phyloP scores from a whole-genome alignment of 164 flowering plant genomes.

The Vitis vinifera region DNA sequence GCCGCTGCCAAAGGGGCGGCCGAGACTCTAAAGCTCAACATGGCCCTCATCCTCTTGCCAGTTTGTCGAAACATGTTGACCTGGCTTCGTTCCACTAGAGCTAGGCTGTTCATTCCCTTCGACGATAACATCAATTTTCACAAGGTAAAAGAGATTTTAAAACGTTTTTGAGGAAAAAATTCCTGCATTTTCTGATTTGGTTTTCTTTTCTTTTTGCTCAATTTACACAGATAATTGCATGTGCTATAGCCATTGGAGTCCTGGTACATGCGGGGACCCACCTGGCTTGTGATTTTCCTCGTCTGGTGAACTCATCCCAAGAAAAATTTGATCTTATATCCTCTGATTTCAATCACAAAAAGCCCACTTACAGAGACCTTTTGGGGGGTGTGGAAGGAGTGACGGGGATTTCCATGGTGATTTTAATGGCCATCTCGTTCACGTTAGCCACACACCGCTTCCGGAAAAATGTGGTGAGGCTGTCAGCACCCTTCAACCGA shows the following conservation, averaged over 20 bases:
- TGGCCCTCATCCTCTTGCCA: slow-evolving; percentile 87
- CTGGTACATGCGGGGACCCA: slow-evolving; percentile 76
- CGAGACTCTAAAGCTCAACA: slow-evolving; percentile 92
- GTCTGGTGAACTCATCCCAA: slow-evolving; percentile 47
- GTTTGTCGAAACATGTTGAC: slow-evolving; percentile 89
- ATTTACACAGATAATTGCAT: slow-evolving; percentile 67
- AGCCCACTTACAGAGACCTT: slow-evolving; percentile 58
- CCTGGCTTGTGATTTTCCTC: slow-evolving; percentile 83
- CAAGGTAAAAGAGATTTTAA: slow-evolving; percentile 48
- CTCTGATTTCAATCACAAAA: slow-evolving; percentile 51
- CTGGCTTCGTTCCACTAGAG: slow-evolving; percentile 87
- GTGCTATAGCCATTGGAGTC: slow-evolving; percentile 58
- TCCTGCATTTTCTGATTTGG: neutral
- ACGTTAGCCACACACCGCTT: slow-evolving; percentile 66
- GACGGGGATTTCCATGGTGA: slow-evolving; percentile 80
- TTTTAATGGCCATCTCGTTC: slow-evolving; percentile 66
- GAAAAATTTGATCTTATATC: slow-evolving; percentile 54
- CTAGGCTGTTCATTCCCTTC: slow-evolving; percentile 71
- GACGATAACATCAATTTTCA: slow-evolving; percentile 94
- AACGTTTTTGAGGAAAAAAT: neutral
- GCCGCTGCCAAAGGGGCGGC: slow-evolving; percentile 94
- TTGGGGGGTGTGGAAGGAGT: slow-evolving; percentile 56
- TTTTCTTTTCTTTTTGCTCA: neutral
- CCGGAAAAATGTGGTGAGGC: slow-evolving; percentile 59
- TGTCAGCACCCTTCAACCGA: slow-evolving; percentile 76